Conservation (phyloP, 2,329 filamentous ascomycete species). For the Plenodomus lindquistii region DNA sequence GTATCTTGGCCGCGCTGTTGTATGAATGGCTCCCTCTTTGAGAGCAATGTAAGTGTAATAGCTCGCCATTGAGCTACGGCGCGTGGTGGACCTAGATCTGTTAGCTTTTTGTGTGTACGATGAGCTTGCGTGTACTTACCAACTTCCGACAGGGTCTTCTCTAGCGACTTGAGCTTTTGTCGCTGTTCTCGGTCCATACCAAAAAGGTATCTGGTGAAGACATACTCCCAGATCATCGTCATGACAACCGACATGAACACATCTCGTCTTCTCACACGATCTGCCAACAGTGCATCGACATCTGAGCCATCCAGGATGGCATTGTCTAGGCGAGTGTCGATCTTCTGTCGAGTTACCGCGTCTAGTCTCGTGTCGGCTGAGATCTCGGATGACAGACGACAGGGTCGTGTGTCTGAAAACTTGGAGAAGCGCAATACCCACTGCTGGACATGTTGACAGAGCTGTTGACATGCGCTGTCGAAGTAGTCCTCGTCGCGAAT, state of each 20-base stretch:
- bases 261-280: slow-evolving; percentile 86
- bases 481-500: slow-evolving; percentile 93
- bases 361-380: slow-evolving; percentile 60
- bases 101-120: slow-evolving; percentile 11
- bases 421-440: slow-evolving; percentile 99
- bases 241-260: slow-evolving; percentile 99
- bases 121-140: slow-evolving; percentile 47
- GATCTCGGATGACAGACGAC: slow-evolving; percentile 80
- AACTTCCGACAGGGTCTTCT: slow-evolving; percentile 88
- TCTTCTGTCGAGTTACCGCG: slow-evolving; percentile 65
- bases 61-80: slow-evolving; percentile 98
- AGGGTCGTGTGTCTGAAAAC: slow-evolving; percentile 89
- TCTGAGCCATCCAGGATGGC: slow-evolving; percentile 92
- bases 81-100: slow-evolving; percentile 62
- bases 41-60: slow-evolving; percentile 86
- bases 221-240: slow-evolving; percentile 99
- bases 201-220: slow-evolving; percentile 97
- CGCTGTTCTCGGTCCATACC: slow-evolving; percentile 98
- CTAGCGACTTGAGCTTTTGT: slow-evolving; percentile 93
- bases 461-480: slow-evolving; percentile 87
- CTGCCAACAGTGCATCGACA: slow-evolving; percentile 82
- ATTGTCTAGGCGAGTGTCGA: slow-evolving; percentile 92
- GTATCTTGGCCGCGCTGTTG: slow-evolving; percentile 86
- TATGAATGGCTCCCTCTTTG: slow-evolving; percentile 77
- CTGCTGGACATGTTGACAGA: slow-evolving; percentile 94